Evolutionary conservation across 352 stramenopile species (phyloP).

Genomic region (Phytopythium cucurbitacearum): DNA sequence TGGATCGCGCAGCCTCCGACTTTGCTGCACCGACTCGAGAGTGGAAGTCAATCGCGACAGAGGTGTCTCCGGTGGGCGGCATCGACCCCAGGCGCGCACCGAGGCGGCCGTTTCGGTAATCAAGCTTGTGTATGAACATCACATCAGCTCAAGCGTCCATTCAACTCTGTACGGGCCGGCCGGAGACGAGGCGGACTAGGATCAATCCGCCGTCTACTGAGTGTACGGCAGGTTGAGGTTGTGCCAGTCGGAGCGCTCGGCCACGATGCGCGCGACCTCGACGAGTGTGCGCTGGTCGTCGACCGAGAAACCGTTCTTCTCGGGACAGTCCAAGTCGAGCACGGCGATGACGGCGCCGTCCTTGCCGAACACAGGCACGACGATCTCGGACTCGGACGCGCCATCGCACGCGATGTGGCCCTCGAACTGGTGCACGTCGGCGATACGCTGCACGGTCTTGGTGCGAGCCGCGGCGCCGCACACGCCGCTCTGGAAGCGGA

Average conservation of each 20-base stretch:
- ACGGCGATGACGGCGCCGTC: slow-evolving; percentile 65
- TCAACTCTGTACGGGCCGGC: no score
- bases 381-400: slow-evolving; percentile 77
- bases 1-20: slow-evolving; percentile 16
- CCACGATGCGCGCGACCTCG: slow-evolving; percentile 48
- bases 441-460: slow-evolving; percentile 68
- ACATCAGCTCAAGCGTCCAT: no score
- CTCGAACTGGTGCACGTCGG: slow-evolving; percentile 68
- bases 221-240: slow-evolving; percentile 54
- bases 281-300: slow-evolving; percentile 69
- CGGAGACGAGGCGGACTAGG: not conserved
- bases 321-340: slow-evolving; percentile 75
- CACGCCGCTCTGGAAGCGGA: slow-evolving; percentile 69
- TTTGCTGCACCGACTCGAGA: not conserved
- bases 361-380: slow-evolving; percentile 66
- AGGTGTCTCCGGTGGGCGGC: no score
- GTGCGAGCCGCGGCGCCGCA: slow-evolving; percentile 63
- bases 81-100: no score
- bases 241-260: slow-evolving; percentile 60
- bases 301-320: slow-evolving; percentile 62
- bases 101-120: no score
- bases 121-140: no score
- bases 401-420: slow-evolving; percentile 82
- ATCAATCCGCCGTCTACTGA: slow-evolving; percentile 16
- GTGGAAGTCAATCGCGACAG: no score